Evolutionary conservation across 2,329 filamentous ascomycete species (phyloP).

Genomic region (Sarocladium kiliense): DNA sequence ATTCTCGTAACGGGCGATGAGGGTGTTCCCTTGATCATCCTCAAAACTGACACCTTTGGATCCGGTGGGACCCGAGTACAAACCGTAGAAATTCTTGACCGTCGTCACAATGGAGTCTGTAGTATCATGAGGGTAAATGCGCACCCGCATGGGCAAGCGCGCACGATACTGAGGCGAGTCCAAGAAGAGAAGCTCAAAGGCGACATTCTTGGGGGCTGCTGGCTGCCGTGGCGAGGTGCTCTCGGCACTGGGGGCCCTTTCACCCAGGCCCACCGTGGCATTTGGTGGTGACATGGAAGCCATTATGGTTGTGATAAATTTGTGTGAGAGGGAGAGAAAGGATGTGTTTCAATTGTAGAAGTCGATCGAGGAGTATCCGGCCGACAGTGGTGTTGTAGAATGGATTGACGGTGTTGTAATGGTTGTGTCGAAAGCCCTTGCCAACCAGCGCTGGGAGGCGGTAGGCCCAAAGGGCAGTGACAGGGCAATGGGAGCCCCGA

Average conservation of each 20-base stretch:
- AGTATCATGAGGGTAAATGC: conserved; percentile 92
- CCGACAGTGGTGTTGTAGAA: conserved; percentile 2
- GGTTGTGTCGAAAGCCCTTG: conserved; percentile 7
- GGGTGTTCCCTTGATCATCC: conserved; percentile 79
- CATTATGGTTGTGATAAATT: conserved; percentile 29
- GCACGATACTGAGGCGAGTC: conserved; percentile 64
- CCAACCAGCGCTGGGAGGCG: conserved; percentile 4
- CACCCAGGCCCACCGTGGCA: conserved; percentile 25
- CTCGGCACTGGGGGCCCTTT: conserved; percentile 34
- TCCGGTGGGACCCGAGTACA: conserved; percentile 70
- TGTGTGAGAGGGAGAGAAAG: neutral
- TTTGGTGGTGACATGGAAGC: conserved; percentile 41
- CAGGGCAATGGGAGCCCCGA: neutral
- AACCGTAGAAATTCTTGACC: conserved; percentile 97
- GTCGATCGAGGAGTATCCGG: conserved; percentile 11
- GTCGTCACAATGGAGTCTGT: conserved; percentile 97
- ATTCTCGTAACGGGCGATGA: conserved; percentile 96
- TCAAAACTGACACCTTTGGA: conserved; percentile 90
- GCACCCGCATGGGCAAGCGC: conserved; percentile 77
- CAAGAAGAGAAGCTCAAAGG: conserved; percentile 70
- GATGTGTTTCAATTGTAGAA: neutral
- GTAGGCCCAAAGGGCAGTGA: neutral
- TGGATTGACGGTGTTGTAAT: conserved; percentile 14
- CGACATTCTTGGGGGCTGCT: conserved; percentile 63
- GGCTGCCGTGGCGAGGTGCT: conserved; percentile 42